phyloP scores from a whole-genome alignment of 805 yeast species.

The Pichia nakasei region DNA sequence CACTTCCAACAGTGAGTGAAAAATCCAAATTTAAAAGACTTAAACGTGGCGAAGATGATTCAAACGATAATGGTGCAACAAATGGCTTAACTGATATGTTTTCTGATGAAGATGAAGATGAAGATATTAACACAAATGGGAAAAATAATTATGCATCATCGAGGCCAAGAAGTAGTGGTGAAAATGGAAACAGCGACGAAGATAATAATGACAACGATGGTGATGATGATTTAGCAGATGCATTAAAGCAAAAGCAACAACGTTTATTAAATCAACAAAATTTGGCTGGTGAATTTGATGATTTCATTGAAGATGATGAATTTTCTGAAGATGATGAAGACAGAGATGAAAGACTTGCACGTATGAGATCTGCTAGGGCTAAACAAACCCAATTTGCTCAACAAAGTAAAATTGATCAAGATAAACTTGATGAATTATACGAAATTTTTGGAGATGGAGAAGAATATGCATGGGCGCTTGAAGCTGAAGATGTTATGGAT shows the following conservation, averaged over 20 bases:
- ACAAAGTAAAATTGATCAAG: conserved; percentile 61
- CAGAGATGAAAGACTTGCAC: conserved; percentile 33
- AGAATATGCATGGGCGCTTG: conserved; percentile 97
- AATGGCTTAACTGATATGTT: conserved; percentile 59
- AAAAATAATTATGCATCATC: conserved; percentile 18
- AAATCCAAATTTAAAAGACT: conserved; percentile 65
- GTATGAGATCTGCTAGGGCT: conserved; percentile 28
- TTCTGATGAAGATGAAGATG: conserved; percentile 46
- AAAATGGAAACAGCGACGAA: conserved; percentile 27
- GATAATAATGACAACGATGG: conserved; percentile 22
- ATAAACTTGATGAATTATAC: conserved; percentile 82
- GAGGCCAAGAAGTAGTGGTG: conserved; percentile 18
- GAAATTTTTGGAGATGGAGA: conserved; percentile 97
- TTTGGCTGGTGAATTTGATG: conserved; percentile 64
- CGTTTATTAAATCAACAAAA: conserved; percentile 6
- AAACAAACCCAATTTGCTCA: conserved; percentile 24
- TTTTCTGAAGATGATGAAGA: conserved; percentile 83
- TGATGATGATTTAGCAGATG: conserved; percentile 25
- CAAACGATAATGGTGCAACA: conserved; percentile 16
- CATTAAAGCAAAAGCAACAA: conserved; percentile 19
- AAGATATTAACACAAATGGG: conserved; percentile 11
- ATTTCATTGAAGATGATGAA: conserved; percentile 95
- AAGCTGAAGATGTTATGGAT: conserved; percentile 67
- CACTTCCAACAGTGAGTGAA: conserved; percentile 33
- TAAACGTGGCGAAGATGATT: conserved; percentile 57